Base-by-base conservation (phyloP, 2,329 filamentous ascomycete species). In the Elsinoe perseae region DNA sequence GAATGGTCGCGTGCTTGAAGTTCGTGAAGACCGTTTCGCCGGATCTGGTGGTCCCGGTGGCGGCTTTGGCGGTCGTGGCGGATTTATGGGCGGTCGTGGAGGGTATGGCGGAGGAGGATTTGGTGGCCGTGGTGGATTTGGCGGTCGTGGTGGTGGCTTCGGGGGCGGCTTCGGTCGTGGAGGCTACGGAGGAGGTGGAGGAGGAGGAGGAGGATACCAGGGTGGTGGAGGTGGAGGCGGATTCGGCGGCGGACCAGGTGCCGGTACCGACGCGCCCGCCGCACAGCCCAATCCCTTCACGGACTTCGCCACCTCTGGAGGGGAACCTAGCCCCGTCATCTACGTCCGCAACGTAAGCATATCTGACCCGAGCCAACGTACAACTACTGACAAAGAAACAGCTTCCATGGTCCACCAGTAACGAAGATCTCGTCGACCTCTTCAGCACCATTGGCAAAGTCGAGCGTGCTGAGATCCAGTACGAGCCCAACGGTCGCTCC, bases 381-480 rank as follows among this genome's bases (percentile, higher is more conserved):
- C 66, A 14, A 32, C 50, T n/a, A 46, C 40, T 65, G 73, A 61
- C 72, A 58, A 50, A 8, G 2, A 38, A 18, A 38, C 65, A 95
- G 91, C 82, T 98, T 61, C 93, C 93, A 10, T 98, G 93, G 93
- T 97, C 93, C 25, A 98, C 93, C 14, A 96, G 91, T 77, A 97
- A 98, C 68, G 93, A 98, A 61, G 93, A 98, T 71, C 78, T 98
- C 23, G 83, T 97, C 57, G 93, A 98, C 70, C 80, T 98, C 18
- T 98, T 98, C 77, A 91, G 87, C 16, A 98, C 93, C 9, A 98
- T 98, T 67, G 93, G 93, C 61, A 95, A 95, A 72, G 93, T 98
- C 58, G 90, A 96, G 66, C 90, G 93, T 66, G 93, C 93, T n/a
- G 93, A 98, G 74, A 97, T 98, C 57, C 93, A 98, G 73, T 97